A percentile compares a stretch with the other conserved stretches of the same genome.
Evolutionary conservation across 495 filamentous ascomycete genomes (phyloP).

Genomic region (Bacidia gigantensis): DNA sequence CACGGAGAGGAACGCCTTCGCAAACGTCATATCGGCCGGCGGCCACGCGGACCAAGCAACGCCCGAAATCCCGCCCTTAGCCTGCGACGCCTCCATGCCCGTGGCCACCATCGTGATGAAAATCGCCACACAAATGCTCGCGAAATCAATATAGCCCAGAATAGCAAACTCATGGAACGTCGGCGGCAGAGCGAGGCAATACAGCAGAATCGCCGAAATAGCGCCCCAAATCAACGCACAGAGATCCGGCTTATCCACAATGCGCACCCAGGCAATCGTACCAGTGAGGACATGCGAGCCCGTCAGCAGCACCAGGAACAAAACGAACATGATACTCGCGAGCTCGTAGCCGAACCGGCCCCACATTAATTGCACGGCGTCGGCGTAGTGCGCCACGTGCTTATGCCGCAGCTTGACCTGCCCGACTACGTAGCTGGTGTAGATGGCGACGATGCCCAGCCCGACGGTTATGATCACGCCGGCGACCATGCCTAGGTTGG

Average conservation of each 20-base stretch:
- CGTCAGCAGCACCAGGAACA: constrained; percentile 54
- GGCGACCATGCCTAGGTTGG: constrained; percentile 45
- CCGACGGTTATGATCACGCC: constrained; percentile 36
- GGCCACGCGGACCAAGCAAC: constrained; percentile 30
- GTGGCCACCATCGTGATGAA: constrained; percentile 53
- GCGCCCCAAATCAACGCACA: constrained; percentile 52
- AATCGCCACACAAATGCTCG: constrained; percentile 49
- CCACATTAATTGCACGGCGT: constrained; percentile 51
- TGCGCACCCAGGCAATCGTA: constrained; percentile 49
- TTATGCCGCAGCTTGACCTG: constrained; percentile 57
- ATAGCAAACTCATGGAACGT: constrained; percentile 42
- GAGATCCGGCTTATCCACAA: constrained; percentile 39
- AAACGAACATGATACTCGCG: constrained; percentile 41
- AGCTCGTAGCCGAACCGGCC: constrained; percentile 48
- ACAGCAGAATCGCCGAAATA: constrained; percentile 45
- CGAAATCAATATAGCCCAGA: constrained; percentile 45
- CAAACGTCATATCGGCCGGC: constrained; percentile 22
- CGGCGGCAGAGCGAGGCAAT: constrained; percentile 45
- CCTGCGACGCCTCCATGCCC: constrained; percentile 30
- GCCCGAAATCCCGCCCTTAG: constrained; percentile 21
- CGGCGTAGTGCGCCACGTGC: constrained; percentile 51
- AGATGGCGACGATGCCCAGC: constrained; percentile 51
- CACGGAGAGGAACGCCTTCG: constrained; percentile 40
- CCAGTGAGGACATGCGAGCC: constrained; percentile 58
- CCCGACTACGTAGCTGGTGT: constrained; percentile 59